Base-by-base conservation (phyloP, 345 rosid species). In the Psidium guajava region DNA sequence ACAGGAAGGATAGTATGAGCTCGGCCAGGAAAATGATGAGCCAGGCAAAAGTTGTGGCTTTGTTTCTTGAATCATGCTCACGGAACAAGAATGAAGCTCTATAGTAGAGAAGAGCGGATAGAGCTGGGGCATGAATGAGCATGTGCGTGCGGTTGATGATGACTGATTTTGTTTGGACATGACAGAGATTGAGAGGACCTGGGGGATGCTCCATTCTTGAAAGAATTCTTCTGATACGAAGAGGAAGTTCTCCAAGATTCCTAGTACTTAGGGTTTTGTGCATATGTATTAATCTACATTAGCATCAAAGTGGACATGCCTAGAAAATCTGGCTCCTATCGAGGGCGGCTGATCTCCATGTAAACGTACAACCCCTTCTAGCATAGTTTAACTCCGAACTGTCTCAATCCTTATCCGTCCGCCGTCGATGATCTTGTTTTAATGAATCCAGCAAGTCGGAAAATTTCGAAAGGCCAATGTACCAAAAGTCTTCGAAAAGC, bases 81-180 rank as follows among this genome's bases (percentile, higher is more conserved):
- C 32, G 82, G 83, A 77, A 82, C 86, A 90, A 28, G 82, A 82
- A 90, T 53, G 91, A 91, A 75, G 56, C 58, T 56, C 94, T 86
- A 82, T 90, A 88, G 36, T 61, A 32, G 16, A 90, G 2, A 44
- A 92, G 82, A 84, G 83, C 75, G 83, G 83, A 54, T 82, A 92
- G 56, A 13, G 91, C 90, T 11, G 85, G 27, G 27, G 77, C 84
- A 27, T 90, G 90, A 86, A 90, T 49, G 64, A 90, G 51, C 58
- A 84, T 51, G 42, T 86, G 69, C 5, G 85, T 51, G 49, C 90
- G 86, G 85, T 86, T 85, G 84, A 92, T 58, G 85, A 92, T 32
- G 11, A 86, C 84, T 52, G 85, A 55, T 15, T 52, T 55, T 3
- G 86, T 86, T 83, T 54, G 15, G 85, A 84, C 87, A 44, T 86